Evolutionary conservation across 331 rosid species (phyloP).

Genomic region (Rosa hybrid): DNA sequence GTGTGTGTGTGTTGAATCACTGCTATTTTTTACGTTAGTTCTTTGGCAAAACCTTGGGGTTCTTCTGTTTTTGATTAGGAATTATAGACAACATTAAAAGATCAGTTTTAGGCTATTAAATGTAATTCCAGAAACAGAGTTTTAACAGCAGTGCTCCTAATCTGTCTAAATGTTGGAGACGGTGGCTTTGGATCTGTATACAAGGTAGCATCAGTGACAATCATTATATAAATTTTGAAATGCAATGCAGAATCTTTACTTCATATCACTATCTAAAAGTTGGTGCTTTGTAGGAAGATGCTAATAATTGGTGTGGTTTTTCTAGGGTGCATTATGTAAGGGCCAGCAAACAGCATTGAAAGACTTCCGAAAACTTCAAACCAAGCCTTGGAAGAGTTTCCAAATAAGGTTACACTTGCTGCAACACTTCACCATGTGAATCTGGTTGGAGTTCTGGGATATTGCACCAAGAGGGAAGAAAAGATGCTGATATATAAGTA

Average conservation of each 20-base stretch:
- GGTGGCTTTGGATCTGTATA: conserved; percentile 6
- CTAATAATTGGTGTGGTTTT: background rate
- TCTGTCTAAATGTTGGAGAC: conserved; percentile 1
- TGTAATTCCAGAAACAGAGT: background rate
- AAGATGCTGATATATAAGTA: conserved; percentile 39
- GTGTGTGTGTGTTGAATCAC: no score
- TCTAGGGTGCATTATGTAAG: conserved; percentile 22
- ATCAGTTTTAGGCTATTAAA: background rate
- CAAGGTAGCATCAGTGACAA: background rate
- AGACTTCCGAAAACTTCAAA: conserved; percentile 38
- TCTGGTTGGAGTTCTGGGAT: conserved; percentile 48
- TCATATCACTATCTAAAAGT: background rate
- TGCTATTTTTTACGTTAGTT: no score
- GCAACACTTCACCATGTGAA: conserved; percentile 47
- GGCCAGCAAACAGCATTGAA: conserved; percentile 34
- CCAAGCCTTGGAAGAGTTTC: conserved; percentile 47
- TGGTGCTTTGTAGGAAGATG: background rate
- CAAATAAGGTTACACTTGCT: conserved; percentile 37
- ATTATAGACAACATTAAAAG: background rate
- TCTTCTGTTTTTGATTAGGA: background rate
- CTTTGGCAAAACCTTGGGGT: background rate
- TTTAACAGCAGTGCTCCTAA: background rate
- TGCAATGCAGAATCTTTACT: background rate
- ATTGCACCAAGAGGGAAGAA: conserved; percentile 34
- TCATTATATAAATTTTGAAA: background rate